Percentiles rank a stretch among this genome's conserved stretches.
Conservation (phyloP, 2,329 filamentous ascomycete species). For the Colletotrichum tropicicola region DNA sequence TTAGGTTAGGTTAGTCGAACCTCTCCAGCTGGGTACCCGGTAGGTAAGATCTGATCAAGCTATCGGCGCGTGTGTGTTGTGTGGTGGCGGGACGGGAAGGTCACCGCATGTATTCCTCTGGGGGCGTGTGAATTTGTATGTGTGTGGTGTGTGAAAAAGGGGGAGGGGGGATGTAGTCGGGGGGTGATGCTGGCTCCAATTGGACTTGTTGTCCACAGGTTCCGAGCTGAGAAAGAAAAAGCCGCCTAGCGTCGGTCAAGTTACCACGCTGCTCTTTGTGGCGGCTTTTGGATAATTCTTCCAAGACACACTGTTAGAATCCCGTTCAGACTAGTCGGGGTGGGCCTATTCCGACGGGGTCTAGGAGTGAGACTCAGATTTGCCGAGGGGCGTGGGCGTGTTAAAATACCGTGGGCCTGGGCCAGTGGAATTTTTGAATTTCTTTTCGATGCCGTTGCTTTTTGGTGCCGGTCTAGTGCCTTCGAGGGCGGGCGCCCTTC, state of each 20-base stretch:
- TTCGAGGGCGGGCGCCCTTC: conserved; percentile 16
- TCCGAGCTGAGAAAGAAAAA: conserved; percentile 25
- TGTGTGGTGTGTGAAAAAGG: background rate
- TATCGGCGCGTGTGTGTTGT: conserved; percentile 31
- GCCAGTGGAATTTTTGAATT: conserved; percentile 25
- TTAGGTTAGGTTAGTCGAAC: conserved; percentile 22
- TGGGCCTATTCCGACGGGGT: conserved; percentile 18
- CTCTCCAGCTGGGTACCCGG: conserved; percentile 28
- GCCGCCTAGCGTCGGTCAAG: conserved; percentile 32
- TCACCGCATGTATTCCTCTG: conserved; percentile 28
- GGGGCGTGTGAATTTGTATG: background rate
- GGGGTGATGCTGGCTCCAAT: conserved; percentile 14
- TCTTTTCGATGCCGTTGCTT: conserved; percentile 30
- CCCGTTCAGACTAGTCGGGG: conserved; percentile 6
- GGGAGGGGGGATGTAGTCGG: background rate
- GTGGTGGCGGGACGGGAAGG: conserved; percentile 32
- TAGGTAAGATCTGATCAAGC: conserved; percentile 33
- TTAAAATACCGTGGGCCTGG: conserved; percentile 23
- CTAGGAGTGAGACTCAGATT: conserved; percentile 18
- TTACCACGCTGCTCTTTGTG: conserved; percentile 31
- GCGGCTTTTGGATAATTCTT: conserved; percentile 24
- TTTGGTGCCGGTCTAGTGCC: conserved; percentile 25
- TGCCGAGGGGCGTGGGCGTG: conserved; percentile 16
- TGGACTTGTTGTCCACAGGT: conserved; percentile 14
- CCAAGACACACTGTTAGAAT: conserved; percentile 29